Conservation (phyloP, 2,329 filamentous ascomycete species). For the Cladosporium sp. region DNA sequence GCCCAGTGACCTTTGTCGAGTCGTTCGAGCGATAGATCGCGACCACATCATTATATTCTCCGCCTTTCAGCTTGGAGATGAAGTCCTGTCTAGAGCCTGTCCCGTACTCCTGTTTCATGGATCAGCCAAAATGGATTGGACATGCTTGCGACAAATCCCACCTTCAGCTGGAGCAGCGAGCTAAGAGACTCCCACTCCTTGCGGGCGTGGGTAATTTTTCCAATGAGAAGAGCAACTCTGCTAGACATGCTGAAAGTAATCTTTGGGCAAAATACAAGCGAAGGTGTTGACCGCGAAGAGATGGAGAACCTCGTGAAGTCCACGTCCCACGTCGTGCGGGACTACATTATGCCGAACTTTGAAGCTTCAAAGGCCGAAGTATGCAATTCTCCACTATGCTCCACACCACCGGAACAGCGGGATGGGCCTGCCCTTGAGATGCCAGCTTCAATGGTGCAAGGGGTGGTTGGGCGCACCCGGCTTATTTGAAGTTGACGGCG, state of each 20-base stretch:
- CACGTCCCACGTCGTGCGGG: neutral
- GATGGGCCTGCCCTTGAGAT: neutral
- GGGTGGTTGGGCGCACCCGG: no score
- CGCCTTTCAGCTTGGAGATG: conserved; percentile 54
- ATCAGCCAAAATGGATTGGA: neutral
- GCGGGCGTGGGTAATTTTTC: conserved; percentile 45
- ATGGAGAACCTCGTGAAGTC: neutral
- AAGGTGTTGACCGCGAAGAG: neutral
- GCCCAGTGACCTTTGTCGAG: conserved; percentile 50
- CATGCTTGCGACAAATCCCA: conserved; percentile 18
- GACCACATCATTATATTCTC: conserved; percentile 56
- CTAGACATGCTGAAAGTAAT: neutral
- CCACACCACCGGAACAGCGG: neutral
- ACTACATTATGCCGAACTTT: conserved; percentile 1
- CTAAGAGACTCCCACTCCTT: conserved; percentile 48
- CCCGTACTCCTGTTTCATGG: conserved; percentile 51
- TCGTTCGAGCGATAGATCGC: conserved; percentile 61
- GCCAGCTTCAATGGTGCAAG: neutral
- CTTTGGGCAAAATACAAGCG: neutral
- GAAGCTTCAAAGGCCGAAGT: conserved; percentile 12
- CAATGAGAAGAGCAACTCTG: conserved; percentile 46
- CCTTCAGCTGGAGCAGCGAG: conserved; percentile 36
- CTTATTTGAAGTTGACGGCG: neutral
- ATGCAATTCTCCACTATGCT: neutral
- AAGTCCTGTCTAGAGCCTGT: conserved; percentile 57